Evolutionary conservation across 352 stramenopile species (phyloP), one percentile per base, ranked within the genome.

Genomic region (Globisporangium rhizosaccharum): DNA sequence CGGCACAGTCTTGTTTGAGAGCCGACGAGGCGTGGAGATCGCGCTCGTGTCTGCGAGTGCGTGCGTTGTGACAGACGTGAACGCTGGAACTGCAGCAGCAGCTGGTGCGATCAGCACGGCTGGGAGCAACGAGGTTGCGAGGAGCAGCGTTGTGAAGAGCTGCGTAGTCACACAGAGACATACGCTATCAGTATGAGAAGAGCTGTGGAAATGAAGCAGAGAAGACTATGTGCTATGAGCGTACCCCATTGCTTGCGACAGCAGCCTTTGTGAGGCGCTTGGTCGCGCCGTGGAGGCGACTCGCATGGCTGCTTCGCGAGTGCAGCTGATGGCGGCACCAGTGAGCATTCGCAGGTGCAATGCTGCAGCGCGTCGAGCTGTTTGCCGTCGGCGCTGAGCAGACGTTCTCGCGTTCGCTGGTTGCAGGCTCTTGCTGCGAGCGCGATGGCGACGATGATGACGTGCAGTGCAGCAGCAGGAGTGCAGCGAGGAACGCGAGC

Each of bases 41-140:
- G 33, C 33, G 33, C 33, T 36, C 50, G 26, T 6, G 23, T 36
- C 30, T 57, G 12, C 26, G 18, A 30, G 9, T 26, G 57, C 45
- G 25, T 41, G 18, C 0, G 28, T 26, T 14, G 28, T 15, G 49
- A 25, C n/a, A n/a, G 20, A 18, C 39, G 12, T 51, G 44, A 44
- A 41, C 3, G 41, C 37, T 3, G 50, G 30, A 4, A 30, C 23
- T 23, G 23, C 50, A 15, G 50, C n/a, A 10, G 37, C 23, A 1
- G 42, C 58, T 7, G 41, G 42, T 20, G 37, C 17, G 41, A 57
- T 23, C 5, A 59, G 45, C 20, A 30, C 37, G 30, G 72, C 73
- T 7, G 79, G 75, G 50, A 86, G 42, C 55, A 86, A 56, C 20
- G 66, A 59, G 5, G 73, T 62, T 7, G 64, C 68, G n/a, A 85